A percentile compares a stretch with the other conserved stretches of the same genome.
These are phyloP conservation scores for Canariomyces notabilis DNA, from an alignment of 2,329 filamentous ascomycete genomes.

Conservation along the genomic window DNA sequence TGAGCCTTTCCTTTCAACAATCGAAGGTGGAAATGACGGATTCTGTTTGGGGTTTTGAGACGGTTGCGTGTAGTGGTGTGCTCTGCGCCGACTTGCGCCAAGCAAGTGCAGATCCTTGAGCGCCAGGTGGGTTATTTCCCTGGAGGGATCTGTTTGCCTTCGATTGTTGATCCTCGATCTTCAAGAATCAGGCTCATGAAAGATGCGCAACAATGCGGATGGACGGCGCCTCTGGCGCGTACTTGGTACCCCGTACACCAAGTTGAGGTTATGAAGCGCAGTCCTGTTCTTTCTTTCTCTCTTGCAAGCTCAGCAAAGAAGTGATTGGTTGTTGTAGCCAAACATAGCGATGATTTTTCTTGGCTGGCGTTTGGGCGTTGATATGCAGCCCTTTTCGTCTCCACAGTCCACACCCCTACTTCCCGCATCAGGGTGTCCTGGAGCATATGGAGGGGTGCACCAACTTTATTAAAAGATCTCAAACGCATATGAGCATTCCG, in stretches of 20 bases:
- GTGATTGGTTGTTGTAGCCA: not conserved
- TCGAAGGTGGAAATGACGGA: too few species aligned
- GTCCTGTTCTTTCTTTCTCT: too few species aligned
- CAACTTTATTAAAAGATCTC: not conserved
- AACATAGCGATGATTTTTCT: not conserved
- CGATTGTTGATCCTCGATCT: too few species aligned
- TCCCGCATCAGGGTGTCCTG: slow-evolving; percentile 7
- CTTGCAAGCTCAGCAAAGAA: too few species aligned
- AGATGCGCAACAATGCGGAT: too few species aligned
- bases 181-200: too few species aligned
- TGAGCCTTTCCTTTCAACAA: not conserved
- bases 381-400: slow-evolving; percentile 1
- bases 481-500: too few species aligned
- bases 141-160: not conserved
- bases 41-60: slow-evolving; percentile 1
- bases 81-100: slow-evolving; percentile 1
- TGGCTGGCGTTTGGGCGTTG: slow-evolving; percentile 10
- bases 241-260: too few species aligned
- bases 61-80: slow-evolving; percentile 1
- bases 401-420: slow-evolving; percentile 8
- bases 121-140: not conserved
- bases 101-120: slow-evolving; percentile 4
- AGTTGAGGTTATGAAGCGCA: too few species aligned
- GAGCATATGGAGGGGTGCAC: not conserved
- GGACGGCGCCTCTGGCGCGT: too few species aligned